Base-by-base conservation (phyloP, 129 eudicot species). In the Rutidosis leptorrhynchoides region DNA sequence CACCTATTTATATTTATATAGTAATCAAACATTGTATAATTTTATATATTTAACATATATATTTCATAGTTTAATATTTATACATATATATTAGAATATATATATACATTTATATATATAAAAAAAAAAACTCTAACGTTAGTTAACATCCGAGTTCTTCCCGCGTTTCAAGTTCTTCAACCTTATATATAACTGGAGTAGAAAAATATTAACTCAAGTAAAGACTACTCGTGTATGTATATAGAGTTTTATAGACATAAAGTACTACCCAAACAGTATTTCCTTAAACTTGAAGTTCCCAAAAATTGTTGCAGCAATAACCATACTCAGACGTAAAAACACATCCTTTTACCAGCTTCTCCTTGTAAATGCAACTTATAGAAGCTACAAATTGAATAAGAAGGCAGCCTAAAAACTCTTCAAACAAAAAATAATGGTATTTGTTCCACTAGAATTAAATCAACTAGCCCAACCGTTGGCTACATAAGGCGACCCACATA, bases 401-500 rank as follows among this genome's bases (percentile, higher is more conserved):
- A n/a, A 5, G 33, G 69, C 28, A 32, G 55, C 16, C 9, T 52
- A 32, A 51, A 19, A 71, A 30, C 69, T 29, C 69, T 29, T 45
- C 7, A 10, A 71, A 71, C 12, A 37, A 9, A 14, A 21, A 27
- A 28, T 59, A 21, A 20, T 20, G 51, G 37, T 30, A 33, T 20
- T 60, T 46, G 48, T 48, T 70, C 33, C 15, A 58, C 29, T 8
- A n/a, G 16, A 8, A 11, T 28, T 14, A 8, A 59, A 59, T 35
- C 2, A 35, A 35, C 10, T 35, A 35, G 10, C 42, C 22, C 45
- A 28, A 28, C 6, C 20, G 17, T 59, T 15, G 43, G 22, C 71
- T 76, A 90, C 97, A 90, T 90, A 48, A 90, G 91, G 65, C 95
- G 62, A 6, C 95, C 97, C 49, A 90, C 91, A 63, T 90, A 90